These are phyloP conservation scores for Aspergillus thermomutatus DNA, from an alignment of 2,329 filamentous ascomycete genomes.

Conservation along the genomic window DNA sequence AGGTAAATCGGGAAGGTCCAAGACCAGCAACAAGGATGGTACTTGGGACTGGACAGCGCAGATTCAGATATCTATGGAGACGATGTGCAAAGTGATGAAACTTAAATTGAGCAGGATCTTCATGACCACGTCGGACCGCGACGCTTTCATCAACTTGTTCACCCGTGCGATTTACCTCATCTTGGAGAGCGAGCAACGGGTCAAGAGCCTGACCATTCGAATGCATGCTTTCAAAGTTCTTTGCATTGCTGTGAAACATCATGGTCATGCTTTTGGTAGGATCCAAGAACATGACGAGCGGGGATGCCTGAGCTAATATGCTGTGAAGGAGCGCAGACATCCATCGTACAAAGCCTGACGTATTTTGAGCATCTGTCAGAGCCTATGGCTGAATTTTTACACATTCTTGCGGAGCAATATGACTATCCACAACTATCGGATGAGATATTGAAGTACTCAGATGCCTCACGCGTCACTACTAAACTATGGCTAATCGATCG, in stretches of 20 bases:
- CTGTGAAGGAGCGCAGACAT: constrained; percentile 79
- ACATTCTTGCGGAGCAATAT: constrained; percentile 94
- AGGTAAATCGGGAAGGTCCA: constrained; percentile 70
- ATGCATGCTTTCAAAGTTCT: constrained; percentile 98
- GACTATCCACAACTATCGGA: constrained; percentile 94
- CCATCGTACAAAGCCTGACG: constrained; percentile 93
- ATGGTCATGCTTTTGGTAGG: constrained; percentile 90
- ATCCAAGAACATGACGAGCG: background rate
- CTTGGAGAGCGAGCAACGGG: constrained; percentile 86
- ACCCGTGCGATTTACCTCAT: constrained; percentile 92
- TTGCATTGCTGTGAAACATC: constrained; percentile 94
- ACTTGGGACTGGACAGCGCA: constrained; percentile 87
- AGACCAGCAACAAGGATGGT: constrained; percentile 65
- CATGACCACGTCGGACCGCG: constrained; percentile 89
- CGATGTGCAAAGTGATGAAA: constrained; percentile 94
- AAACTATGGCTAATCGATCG: constrained; percentile 18
- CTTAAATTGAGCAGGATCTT: constrained; percentile 91
- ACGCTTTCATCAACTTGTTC: constrained; percentile 89
- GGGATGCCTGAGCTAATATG: constrained; percentile 17
- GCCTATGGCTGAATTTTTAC: constrained; percentile 96
- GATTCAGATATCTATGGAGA: constrained; percentile 81
- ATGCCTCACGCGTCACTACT: background rate
- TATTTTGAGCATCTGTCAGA: constrained; percentile 99
- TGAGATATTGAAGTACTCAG: constrained; percentile 67
- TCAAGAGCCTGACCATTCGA: constrained; percentile 81